Evolutionary conservation across 306 rosid species (phyloP), one percentile per base, ranked within the genome.

Genomic region (Lagenaria siceraria): DNA sequence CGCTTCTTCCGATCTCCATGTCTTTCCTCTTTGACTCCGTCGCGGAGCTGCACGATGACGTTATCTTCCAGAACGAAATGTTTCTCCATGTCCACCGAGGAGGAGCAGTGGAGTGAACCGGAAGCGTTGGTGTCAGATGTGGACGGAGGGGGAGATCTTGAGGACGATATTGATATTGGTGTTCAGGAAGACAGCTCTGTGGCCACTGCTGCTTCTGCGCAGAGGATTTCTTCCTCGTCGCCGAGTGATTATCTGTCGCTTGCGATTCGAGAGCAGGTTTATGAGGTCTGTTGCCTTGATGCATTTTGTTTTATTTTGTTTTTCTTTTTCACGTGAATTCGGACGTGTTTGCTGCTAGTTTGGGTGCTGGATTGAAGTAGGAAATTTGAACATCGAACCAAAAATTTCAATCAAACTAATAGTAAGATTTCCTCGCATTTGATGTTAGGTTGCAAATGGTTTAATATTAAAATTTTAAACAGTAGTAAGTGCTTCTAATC

Each of bases 231-330:
- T 7, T 19, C 90, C 25, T 43, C 90, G n/a, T 82, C 88, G 6
- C 77, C 85, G 0, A 81, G 89, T 81, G 99, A 96, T 29, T 86
- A 84, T 78, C 81, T 85, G 10, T 84, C 90, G 31, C 92, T 90
- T n/a, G 97, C 98, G 77, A 90, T 96, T 82, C 97, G 99, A 3
- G 99, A 96, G 84, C 96, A 91, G 5, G 90, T 96, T 76, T 96
- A 96, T 72, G 94, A 92, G 90, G 98, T 96, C 63, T 61, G 83
- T 66, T 78, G 14, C 62, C 22, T 31, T n/a, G 9, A 35, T 2
- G 58, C 13, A 33, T 17, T 14, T 27, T 25, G 11, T 40, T 22
- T n/a, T 24, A 10, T 65, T 24, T n/a, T n/a, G n/a, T n/a, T n/a
- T n/a, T n/a, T n/a, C n/a, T n/a, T n/a, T n/a, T 42, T 51, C 7